Percentiles rank a stretch among this genome's conserved stretches.
Evolutionary conservation across 129 eudicot species (phyloP).

Genomic region (Tanacetum coccineum): DNA sequence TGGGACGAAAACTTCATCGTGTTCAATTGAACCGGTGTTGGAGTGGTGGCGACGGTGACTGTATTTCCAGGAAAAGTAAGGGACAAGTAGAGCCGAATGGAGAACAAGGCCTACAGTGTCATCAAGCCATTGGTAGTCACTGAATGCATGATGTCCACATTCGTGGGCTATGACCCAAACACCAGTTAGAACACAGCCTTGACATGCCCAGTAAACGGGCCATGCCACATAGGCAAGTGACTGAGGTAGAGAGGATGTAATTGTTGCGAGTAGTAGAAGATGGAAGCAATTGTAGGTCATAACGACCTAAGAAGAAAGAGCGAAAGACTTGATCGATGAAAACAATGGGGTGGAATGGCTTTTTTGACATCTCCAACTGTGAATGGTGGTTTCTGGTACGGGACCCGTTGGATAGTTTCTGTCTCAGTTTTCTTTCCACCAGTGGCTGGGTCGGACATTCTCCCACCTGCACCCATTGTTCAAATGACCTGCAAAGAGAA

Average conservation of each 20-base stretch:
- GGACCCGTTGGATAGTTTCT: conserved; percentile 41
- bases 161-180: conserved; percentile 76
- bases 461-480: conserved; percentile 72
- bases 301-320: conserved; percentile 58
- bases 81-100: conserved; percentile 53
- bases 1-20: conserved; percentile 62
- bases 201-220: conserved; percentile 46
- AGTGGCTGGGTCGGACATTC: conserved; percentile 35
- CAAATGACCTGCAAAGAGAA: conserved; percentile 30
- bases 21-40: conserved; percentile 65
- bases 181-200: conserved; percentile 61
- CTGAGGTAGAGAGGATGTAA: conserved; percentile 47
- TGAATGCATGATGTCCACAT: conserved; percentile 69
- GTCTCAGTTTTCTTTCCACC: conserved; percentile 40
- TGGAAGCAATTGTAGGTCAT: conserved; percentile 42
- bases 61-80: conserved; percentile 65
- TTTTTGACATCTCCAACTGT: conserved; percentile 57
- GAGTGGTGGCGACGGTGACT: conserved; percentile 73
- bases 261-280: conserved; percentile 53
- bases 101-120: conserved; percentile 65
- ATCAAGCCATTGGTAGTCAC: conserved; percentile 69
- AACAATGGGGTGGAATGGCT: conserved; percentile 69
- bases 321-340: conserved; percentile 48
- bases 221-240: conserved; percentile 45
- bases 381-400: conserved; percentile 48